Percentiles rank a stretch among this genome's conserved stretches.
Evolutionary conservation across 805 yeast species (phyloP).

Genomic region (Zygosaccharomyces gambellarensis): DNA sequence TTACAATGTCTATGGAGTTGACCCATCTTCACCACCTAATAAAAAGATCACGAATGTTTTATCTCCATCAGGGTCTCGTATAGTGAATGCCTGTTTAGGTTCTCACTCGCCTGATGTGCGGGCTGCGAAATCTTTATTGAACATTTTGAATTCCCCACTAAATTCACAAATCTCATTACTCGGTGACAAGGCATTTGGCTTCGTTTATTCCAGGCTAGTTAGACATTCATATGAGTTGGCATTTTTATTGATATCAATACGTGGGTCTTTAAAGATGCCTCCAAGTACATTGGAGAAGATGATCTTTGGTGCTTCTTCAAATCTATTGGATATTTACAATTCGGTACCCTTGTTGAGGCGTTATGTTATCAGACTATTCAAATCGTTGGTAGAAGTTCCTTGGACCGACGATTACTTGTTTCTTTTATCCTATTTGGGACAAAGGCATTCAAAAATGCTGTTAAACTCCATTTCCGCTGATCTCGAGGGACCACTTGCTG

Average conservation of each 20-base stretch:
- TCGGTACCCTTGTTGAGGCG: constrained; percentile 45
- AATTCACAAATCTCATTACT: constrained; percentile 20
- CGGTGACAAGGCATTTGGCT: constrained; percentile 34
- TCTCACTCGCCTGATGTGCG: constrained; percentile 48
- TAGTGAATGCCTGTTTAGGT: constrained; percentile 54
- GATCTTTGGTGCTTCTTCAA: constrained; percentile 52
- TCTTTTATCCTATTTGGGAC: constrained; percentile 72
- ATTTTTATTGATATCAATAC: constrained; percentile 49
- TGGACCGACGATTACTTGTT: constrained; percentile 69
- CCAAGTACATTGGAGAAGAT: constrained; percentile 64
- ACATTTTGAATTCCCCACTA: constrained; percentile 15
- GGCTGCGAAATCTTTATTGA: constrained; percentile 22
- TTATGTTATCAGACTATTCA: constrained; percentile 50
- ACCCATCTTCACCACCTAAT: constrained; percentile 36
- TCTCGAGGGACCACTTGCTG: constrained; percentile 52
- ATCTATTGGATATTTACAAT: constrained; percentile 54
- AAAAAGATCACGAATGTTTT: constrained; percentile 46
- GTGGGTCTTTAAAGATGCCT: constrained; percentile 44
- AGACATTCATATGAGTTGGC: constrained; percentile 51
- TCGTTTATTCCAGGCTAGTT: constrained; percentile 38
- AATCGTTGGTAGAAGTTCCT: constrained; percentile 50
- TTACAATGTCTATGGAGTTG: constrained; percentile 51
- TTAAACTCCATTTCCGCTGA: constrained; percentile 57
- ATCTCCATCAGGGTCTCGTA: constrained; percentile 45
- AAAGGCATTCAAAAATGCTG: constrained; percentile 54